Evolutionary conservation across 805 yeast species (phyloP).

Genomic region (Nakazawaea anatomiae): DNA sequence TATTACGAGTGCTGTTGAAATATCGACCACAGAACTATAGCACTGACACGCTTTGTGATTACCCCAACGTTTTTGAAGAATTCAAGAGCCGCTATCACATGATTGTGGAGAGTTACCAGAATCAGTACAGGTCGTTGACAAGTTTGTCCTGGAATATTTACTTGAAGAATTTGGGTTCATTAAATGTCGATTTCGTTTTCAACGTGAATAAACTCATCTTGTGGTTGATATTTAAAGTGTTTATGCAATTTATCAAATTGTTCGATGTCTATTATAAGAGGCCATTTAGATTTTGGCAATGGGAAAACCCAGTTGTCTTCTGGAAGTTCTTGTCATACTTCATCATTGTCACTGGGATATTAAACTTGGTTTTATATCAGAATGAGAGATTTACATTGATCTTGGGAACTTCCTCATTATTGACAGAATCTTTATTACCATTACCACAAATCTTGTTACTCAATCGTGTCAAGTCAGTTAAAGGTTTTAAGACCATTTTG

Average conservation of each 20-base stretch:
- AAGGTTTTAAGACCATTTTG: slow-evolving; percentile 73
- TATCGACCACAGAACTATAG: slow-evolving; percentile 45
- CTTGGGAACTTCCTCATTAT: slow-evolving; percentile 34
- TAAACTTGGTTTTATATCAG: slow-evolving; percentile 18
- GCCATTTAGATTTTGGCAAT: slow-evolving; percentile 78
- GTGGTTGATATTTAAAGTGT: slow-evolving; percentile 13
- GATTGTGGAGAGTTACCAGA: slow-evolving; percentile 17
- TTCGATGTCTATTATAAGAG: slow-evolving; percentile 68
- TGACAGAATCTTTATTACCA: slow-evolving; percentile 69
- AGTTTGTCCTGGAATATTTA: background rate
- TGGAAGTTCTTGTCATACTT: slow-evolving; percentile 59
- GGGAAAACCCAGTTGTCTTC: slow-evolving; percentile 55
- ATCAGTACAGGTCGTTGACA: background rate
- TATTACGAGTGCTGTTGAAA: slow-evolving; percentile 56
- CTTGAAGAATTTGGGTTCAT: background rate
- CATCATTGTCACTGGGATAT: slow-evolving; percentile 12
- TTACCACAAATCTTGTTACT: slow-evolving; percentile 73
- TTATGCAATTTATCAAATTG: slow-evolving; percentile 42
- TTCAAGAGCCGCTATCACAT: slow-evolving; percentile 22
- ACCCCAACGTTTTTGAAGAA: slow-evolving; percentile 19
- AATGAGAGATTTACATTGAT: slow-evolving; percentile 22
- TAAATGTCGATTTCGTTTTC: background rate
- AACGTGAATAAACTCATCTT: slow-evolving; percentile 11
- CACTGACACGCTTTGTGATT: slow-evolving; percentile 28
- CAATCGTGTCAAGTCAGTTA: slow-evolving; percentile 58